Conservation (phyloP, 2,329 filamentous ascomycete species). For the Curvularia hawaiiensis region DNA sequence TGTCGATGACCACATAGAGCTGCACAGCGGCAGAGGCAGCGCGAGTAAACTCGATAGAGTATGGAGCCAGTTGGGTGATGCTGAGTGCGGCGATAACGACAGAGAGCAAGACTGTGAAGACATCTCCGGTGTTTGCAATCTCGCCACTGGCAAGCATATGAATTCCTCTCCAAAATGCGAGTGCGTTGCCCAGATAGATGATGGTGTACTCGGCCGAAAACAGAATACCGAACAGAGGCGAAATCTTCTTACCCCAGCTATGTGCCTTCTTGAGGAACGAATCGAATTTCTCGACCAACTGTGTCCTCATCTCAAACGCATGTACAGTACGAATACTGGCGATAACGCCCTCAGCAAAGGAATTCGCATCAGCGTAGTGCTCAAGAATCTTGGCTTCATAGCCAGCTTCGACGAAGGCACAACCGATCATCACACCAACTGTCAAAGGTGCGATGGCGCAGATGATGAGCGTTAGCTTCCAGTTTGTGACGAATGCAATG, state of each 20-base stretch:
- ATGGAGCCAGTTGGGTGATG: conserved; percentile 15
- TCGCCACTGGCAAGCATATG: conserved; percentile 22
- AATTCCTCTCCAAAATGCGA: conserved; percentile 69
- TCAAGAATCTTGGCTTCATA: conserved; percentile 8
- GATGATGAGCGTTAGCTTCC: conserved; percentile 84
- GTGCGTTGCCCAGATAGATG: conserved; percentile 66
- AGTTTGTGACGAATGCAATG: conserved; percentile 87
- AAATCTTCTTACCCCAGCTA: conserved; percentile 61
- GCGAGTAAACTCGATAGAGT: conserved; percentile 20
- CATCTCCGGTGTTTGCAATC: conserved; percentile 62
- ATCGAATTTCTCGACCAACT: conserved; percentile 63
- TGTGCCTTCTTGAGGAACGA: conserved; percentile 56
- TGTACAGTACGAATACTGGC: conserved; percentile 52
- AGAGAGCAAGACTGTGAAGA: conserved; percentile 77
- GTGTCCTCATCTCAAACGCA: conserved; percentile 62
- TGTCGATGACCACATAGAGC: conserved; percentile 21
- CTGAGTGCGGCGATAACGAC: conserved; percentile 81
- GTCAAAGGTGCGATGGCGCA: neutral
- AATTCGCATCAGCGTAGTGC: conserved; percentile 5
- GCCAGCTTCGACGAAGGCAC: conserved; percentile 21
- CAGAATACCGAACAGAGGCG: conserved; percentile 59
- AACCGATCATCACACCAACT: conserved; percentile 40
- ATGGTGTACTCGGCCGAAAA: conserved; percentile 68
- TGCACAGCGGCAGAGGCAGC: conserved; percentile 21
- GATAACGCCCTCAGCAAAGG: conserved; percentile 17